A percentile compares a stretch with the other conserved stretches of the same genome.
phyloP scores from a whole-genome alignment of 2,329 filamentous ascomycete genomes.

The Sclerotinia glacialis region DNA sequence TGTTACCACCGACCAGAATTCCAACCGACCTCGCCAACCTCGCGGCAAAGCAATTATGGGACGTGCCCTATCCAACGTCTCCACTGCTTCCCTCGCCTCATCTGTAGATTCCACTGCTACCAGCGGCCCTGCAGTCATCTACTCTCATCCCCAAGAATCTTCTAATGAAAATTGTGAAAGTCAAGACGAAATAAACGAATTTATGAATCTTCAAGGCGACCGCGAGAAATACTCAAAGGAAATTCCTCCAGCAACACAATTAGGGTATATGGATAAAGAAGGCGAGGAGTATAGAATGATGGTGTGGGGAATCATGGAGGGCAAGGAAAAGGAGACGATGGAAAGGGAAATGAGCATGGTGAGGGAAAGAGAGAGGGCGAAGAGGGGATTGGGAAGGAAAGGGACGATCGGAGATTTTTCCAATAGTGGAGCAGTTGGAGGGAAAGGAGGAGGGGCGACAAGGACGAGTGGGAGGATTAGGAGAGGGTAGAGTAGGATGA shows the following conservation, averaged over 20 bases:
- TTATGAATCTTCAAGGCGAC: constrained; percentile 14
- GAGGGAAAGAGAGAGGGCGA: constrained; percentile 25
- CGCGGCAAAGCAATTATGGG: constrained; percentile 47
- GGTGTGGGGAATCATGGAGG: constrained; percentile 37
- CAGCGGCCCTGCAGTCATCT: constrained; percentile 33
- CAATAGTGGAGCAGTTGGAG: background rate
- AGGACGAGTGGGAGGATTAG: constrained; percentile 1
- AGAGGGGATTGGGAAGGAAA: background rate
- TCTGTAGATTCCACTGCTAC: constrained; percentile 44
- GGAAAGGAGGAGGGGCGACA: background rate
- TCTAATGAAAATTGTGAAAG: background rate
- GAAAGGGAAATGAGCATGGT: constrained; percentile 17
- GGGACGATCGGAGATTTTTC: constrained; percentile 11
- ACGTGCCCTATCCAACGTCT: constrained; percentile 57
- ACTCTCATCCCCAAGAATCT: constrained; percentile 26
- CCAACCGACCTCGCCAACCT: constrained; percentile 34
- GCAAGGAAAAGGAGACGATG: constrained; percentile 30
- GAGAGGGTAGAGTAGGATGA: background rate
- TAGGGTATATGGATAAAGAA: constrained; percentile 39
- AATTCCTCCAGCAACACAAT: constrained; percentile 29
- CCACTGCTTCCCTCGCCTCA: constrained; percentile 44
- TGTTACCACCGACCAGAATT: constrained; percentile 22
- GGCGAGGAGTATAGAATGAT: constrained; percentile 34
- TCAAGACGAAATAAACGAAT: constrained; percentile 2
- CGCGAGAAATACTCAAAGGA: background rate